phyloP scores from a whole-genome alignment of 169 alveolate species.

The Cryptosporidium viatorum region DNA sequence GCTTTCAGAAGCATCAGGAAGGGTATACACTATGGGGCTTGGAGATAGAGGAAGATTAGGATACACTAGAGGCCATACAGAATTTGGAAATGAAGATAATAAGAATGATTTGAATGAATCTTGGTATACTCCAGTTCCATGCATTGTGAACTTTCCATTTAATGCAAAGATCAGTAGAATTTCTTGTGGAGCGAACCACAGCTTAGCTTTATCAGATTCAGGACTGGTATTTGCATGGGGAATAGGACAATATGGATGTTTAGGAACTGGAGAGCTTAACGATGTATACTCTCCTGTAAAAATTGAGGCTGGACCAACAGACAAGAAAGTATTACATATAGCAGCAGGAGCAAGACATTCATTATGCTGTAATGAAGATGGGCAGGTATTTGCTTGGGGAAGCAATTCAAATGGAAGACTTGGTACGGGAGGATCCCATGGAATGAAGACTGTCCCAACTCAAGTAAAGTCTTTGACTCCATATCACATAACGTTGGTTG shows the following conservation, averaged over 20 bases:
- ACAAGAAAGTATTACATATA: conserved; percentile 27
- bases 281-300: conserved; percentile 42
- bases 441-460: conserved; percentile 36
- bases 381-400: conserved; percentile 53
- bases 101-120: conserved; percentile 25
- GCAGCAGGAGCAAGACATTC: conserved; percentile 67
- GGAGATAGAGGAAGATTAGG: conserved; percentile 67
- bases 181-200: conserved; percentile 54
- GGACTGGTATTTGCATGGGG: conserved; percentile 60
- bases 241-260: conserved; percentile 44
- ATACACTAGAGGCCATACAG: conserved; percentile 40
- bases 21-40: conserved; percentile 58
- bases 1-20: conserved; percentile 23
- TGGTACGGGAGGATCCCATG: conserved; percentile 37
- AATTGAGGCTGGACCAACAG: conserved; percentile 15
- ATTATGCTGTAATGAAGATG: conserved; percentile 53
- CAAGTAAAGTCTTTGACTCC: conserved; percentile 22
- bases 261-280: conserved; percentile 45
- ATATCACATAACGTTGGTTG: conserved; percentile 74
- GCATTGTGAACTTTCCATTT: conserved; percentile 45
- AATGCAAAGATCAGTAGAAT: conserved; percentile 59
- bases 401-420: conserved; percentile 54
- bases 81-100: conserved; percentile 42
- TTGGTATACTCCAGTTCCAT: conserved; percentile 44
- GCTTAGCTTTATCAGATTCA: conserved; percentile 30